Conservation (phyloP, 805 yeast genomes). For the Millerozyma miso region DNA sequence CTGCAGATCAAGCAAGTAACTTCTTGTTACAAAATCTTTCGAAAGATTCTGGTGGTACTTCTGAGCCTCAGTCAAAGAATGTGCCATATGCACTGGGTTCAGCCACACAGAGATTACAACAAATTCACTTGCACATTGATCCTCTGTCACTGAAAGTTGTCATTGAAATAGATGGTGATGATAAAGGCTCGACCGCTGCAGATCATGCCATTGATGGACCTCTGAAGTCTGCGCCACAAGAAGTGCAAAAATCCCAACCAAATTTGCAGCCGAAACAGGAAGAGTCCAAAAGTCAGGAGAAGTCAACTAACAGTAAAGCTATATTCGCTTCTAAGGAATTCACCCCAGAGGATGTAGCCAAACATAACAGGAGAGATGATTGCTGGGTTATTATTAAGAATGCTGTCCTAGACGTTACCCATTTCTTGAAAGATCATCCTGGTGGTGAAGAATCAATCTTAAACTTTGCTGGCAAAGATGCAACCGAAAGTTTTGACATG, state of each 20-base stretch:
- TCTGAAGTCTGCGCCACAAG: neutral
- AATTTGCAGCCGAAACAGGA: neutral
- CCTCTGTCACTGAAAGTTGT: slow-evolving; percentile 33
- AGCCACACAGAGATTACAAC: slow-evolving; percentile 31
- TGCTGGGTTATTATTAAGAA: slow-evolving; percentile 55
- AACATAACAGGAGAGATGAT: slow-evolving; percentile 42
- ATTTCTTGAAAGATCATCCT: slow-evolving; percentile 47
- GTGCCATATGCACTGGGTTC: neutral
- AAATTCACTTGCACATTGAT: slow-evolving; percentile 42
- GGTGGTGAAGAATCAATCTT: slow-evolving; percentile 58
- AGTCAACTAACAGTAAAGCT: slow-evolving; percentile 15
- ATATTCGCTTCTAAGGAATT: slow-evolving; percentile 46
- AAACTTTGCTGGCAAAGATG: slow-evolving; percentile 45
- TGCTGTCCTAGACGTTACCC: slow-evolving; percentile 46
- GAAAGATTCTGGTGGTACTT: slow-evolving; percentile 4
- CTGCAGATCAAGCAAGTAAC: slow-evolving; percentile 39
- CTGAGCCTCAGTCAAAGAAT: neutral
- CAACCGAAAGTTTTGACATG: slow-evolving; percentile 48
- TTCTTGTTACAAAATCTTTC: slow-evolving; percentile 27
- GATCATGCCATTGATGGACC: neutral
- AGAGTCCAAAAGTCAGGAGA: neutral
- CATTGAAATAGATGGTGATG: slow-evolving; percentile 25
- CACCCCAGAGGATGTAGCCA: slow-evolving; percentile 42
- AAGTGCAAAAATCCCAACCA: neutral
- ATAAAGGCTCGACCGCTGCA: neutral